Percentiles rank a stretch among this genome's conserved stretches.
phyloP scores from a whole-genome alignment of 257 asterid species.

The Phtheirospermum japonicum region DNA sequence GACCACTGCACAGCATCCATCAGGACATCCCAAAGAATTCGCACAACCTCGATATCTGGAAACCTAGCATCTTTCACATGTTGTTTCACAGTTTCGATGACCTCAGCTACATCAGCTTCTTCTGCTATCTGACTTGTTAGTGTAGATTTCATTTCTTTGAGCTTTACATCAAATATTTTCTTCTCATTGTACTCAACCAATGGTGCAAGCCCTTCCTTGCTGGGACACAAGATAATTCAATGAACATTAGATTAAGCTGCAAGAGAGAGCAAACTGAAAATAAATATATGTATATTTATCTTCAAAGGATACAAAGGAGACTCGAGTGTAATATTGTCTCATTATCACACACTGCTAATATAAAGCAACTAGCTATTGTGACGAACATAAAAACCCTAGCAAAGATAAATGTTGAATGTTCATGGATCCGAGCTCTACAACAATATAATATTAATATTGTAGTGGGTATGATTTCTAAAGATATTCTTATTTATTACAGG shows the following conservation, averaged over 20 bases:
- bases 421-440: not conserved
- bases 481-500: no score
- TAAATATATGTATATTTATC: no score
- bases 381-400: no score
- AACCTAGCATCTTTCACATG: slow-evolving; percentile 87
- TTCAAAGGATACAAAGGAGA: not conserved
- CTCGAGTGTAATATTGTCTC: no score
- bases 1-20: slow-evolving; percentile 99
- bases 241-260: slow-evolving; percentile 15
- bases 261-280: not conserved
- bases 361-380: no score
- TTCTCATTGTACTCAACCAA: slow-evolving; percentile 83
- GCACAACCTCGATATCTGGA: slow-evolving; percentile 85
- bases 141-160: slow-evolving; percentile 88
- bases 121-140: slow-evolving; percentile 76
- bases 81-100: slow-evolving; percentile 87
- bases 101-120: slow-evolving; percentile 79
- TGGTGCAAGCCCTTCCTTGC: slow-evolving; percentile 70
- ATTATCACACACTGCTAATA: no score
- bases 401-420: no score
- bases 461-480: no score
- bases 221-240: slow-evolving; percentile 30
- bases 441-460: not conserved
- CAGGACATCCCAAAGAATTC: slow-evolving; percentile 88
- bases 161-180: slow-evolving; percentile 77